These are phyloP conservation scores for Ziziphus jujuba DNA, from an alignment of 306 rosid genomes.

Conservation along the genomic window DNA sequence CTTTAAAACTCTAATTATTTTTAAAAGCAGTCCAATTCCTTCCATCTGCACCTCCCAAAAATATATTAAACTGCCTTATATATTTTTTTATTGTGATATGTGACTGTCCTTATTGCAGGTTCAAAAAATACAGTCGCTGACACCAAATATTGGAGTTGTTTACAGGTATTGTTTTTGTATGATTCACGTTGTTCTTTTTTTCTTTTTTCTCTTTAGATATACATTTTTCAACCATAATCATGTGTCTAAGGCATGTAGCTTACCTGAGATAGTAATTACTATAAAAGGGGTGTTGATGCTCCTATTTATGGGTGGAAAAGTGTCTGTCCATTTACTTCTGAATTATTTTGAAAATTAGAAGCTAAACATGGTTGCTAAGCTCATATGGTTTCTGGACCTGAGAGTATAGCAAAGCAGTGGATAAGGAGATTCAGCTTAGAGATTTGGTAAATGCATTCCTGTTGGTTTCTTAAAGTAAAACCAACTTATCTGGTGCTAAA, in stretches of 20 bases:
- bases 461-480: neutral
- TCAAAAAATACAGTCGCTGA: constrained; percentile 78
- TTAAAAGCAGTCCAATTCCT: no score
- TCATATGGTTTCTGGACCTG: neutral
- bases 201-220: no score
- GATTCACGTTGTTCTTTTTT: neutral
- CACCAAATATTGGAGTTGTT: constrained; percentile 94
- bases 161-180: constrained; percentile 58
- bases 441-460: neutral
- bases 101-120: constrained; percentile 51
- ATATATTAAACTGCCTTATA: neutral
- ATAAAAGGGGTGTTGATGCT: no score
- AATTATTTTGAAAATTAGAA: neutral
- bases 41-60: neutral
- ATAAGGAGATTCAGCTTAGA: neutral
- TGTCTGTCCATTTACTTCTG: neutral
- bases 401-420: neutral
- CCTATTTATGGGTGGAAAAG: no score
- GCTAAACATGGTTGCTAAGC: neutral
- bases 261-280: neutral
- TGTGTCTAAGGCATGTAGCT: neutral
- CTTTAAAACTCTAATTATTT: no score
- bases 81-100: constrained; percentile 2
- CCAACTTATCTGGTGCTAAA: no score
- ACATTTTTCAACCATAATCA: no score